These are phyloP conservation scores for Sarocladium strictum DNA, from an alignment of 2,329 filamentous ascomycete species.

Conservation along the genomic window DNA sequence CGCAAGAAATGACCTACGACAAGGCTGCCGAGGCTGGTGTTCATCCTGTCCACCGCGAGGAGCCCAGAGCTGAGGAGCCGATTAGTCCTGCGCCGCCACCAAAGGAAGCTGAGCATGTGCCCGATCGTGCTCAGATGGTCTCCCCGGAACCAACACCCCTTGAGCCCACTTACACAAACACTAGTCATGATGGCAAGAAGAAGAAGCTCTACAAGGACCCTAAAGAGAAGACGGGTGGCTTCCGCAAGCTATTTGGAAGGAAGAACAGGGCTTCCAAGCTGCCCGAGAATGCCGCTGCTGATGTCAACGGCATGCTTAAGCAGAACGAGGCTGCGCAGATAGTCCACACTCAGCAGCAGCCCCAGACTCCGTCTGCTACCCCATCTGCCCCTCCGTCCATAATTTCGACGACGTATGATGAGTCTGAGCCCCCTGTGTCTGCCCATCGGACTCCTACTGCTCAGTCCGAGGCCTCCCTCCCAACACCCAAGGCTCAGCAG, in stretches of 20 bases:
- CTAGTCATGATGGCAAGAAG: conserved; percentile 12
- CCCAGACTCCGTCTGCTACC: conserved; percentile 18
- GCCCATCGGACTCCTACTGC: conserved; percentile 10
- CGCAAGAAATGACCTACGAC: conserved; percentile 3
- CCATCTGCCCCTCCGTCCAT: conserved; percentile 13
- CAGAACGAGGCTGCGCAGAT: conserved; percentile 25
- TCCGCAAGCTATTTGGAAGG: conserved; percentile 61
- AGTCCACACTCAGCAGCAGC: conserved; percentile 18
- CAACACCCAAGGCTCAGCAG: not conserved
- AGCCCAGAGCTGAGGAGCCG: not conserved
- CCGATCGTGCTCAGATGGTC: conserved; percentile 8
- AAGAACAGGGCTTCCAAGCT: conserved; percentile 55
- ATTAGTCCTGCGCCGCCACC: conserved; percentile 18
- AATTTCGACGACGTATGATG: conserved; percentile 14
- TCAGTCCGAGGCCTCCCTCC: not conserved
- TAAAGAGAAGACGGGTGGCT: conserved; percentile 42
- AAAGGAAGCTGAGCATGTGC: conserved; percentile 11
- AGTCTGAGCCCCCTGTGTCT: conserved; percentile 17
- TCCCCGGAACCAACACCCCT: conserved; percentile 28
- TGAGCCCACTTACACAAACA: not conserved
- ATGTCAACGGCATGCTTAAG: conserved; percentile 45
- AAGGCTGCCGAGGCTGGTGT: conserved; percentile 5
- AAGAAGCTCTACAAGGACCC: conserved; percentile 50
- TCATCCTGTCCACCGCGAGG: not conserved
- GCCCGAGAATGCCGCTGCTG: conserved; percentile 46